Evolutionary conservation across 2,329 filamentous ascomycete genomes (phyloP).

Genomic region (Diaporthe sp.): DNA sequence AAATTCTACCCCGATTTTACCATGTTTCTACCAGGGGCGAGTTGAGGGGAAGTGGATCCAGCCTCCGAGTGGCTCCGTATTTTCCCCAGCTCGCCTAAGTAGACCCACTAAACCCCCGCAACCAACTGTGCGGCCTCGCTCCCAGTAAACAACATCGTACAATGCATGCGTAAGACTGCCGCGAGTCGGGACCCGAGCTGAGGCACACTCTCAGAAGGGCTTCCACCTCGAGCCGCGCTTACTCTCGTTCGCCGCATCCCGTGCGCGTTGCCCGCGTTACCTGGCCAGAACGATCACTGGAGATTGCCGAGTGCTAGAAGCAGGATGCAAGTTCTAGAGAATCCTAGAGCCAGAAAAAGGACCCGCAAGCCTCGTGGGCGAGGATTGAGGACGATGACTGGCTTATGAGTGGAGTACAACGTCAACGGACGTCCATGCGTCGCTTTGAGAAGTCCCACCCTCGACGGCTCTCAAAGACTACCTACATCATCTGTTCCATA

Average conservation of each 20-base stretch:
- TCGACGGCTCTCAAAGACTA: background rate
- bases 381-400: conserved; percentile 59
- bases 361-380: conserved; percentile 56
- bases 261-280: conserved; percentile 5
- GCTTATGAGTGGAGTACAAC: conserved; percentile 50
- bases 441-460: background rate
- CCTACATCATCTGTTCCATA: background rate
- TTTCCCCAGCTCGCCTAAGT: conserved; percentile 9
- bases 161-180: background rate
- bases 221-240: conserved; percentile 4
- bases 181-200: background rate
- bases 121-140: no score
- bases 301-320: background rate
- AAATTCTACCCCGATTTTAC: background rate
- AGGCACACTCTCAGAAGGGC: background rate
- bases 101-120: conserved; percentile 18
- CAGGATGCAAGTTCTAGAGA: conserved; percentile 22
- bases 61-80: background rate
- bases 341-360: background rate
- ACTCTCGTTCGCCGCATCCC: background rate
- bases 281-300: background rate
- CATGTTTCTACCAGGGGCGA: background rate
- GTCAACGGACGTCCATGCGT: background rate
- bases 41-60: conserved; percentile 25
- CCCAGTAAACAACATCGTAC: background rate